Evolutionary conservation across 257 asterid genomes (phyloP).

Genomic region (Solanum neorickii): DNA sequence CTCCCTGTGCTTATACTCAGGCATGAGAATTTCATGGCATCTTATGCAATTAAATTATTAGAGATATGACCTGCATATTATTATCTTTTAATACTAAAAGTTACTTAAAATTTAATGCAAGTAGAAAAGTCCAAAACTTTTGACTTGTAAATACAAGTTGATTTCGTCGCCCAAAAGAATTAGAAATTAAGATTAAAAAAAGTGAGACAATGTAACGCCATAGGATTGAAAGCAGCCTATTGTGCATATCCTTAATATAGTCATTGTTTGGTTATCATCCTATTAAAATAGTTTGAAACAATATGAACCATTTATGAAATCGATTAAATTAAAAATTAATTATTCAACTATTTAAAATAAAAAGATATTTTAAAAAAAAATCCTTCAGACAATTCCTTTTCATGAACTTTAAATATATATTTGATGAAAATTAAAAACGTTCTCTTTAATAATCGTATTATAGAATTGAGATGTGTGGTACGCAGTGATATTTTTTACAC

Average conservation of each 20-base stretch:
- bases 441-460: too few species aligned
- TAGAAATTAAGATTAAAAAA: not conserved
- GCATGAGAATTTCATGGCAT: not conserved
- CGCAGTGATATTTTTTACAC: too few species aligned
- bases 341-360: not conserved
- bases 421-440: too few species aligned
- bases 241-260: too few species aligned
- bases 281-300: not conserved
- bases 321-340: not conserved
- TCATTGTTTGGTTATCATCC: not conserved
- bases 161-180: not conserved
- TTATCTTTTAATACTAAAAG: not conserved
- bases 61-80: not conserved
- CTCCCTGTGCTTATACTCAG: not conserved
- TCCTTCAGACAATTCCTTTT: too few species aligned
- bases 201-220: not conserved
- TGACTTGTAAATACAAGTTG: not conserved
- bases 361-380: too few species aligned
- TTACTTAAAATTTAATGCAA: not conserved
- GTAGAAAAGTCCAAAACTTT: not conserved
- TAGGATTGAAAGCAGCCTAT: not conserved
- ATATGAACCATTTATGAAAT: not conserved
- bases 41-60: not conserved
- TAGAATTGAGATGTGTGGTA: too few species aligned
- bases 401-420: too few species aligned